Evolutionary conservation across 2,329 filamentous ascomycete genomes (phyloP), one percentile per base, ranked within the genome.

Genomic region (Diaporthe ampelina): DNA sequence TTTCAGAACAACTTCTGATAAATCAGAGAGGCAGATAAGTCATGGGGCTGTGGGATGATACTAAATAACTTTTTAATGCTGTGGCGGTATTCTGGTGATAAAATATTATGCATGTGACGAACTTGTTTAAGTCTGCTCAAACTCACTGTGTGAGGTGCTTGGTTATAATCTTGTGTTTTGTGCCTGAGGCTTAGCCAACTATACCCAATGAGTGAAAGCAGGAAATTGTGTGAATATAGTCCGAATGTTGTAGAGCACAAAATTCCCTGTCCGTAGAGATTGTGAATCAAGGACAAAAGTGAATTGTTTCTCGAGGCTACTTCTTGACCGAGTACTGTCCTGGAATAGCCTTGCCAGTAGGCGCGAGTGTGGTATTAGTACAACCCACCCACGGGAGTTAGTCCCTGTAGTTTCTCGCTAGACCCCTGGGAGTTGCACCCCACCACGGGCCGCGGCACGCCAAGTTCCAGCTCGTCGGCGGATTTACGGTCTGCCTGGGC

Each of bases 361-460:
- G 8, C 26, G 29, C 24, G 15, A 43, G 15, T 19, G 40, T 63
- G 17, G 7, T 3, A 29, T 21, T 26, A n/a, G 48, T 50, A 50
- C 48, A 24, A 50, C 48, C 48, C 45, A 50, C 21, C 9, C 3
- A 1, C 24, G 9, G 48, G 7, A 32, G 24, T 48, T 11, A 32
- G 63, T 24, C 63, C 63, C 63, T 68, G 48, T 54, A 68, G 48
- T 68, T 24, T 35, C 29, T 54, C n/a, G 21, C 15, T 4, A 40
- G 48, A 54, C 45, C 63, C 63, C 45, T 40, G 32, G 15, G 67
- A 76, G 37, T 74, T 32, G 75, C 43, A 58, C 50, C 59, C 48
- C 48, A 73, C 63, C 11, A 54, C 63, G 63, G 63, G 63, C 63
- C 63, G 63, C 63, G 63, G 63, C 48, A 54, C 59, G 29, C 63